These are phyloP conservation scores for Polytrichum formosum DNA, from an alignment of 225 moss, liverwort and hornwort species.

Conservation along the genomic window DNA sequence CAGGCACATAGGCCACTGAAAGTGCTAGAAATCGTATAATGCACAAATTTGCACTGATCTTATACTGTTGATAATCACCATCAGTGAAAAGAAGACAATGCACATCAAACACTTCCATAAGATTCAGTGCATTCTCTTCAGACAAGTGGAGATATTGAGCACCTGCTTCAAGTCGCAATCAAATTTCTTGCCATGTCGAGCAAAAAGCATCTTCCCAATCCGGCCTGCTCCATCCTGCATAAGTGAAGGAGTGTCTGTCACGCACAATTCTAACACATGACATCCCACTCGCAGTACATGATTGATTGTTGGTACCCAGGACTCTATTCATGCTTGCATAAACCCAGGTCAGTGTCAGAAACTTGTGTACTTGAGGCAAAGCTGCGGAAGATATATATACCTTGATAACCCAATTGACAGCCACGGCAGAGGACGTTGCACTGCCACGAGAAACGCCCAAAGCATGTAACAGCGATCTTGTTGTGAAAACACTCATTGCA, in stretches of 20 bases:
- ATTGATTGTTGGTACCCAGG: too few species aligned
- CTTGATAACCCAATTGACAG: constrained; percentile 99
- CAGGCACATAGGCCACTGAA: too few species aligned
- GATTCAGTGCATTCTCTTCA: neutral
- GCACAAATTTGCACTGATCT: too few species aligned
- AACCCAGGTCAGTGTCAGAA: too few species aligned
- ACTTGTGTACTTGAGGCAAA: too few species aligned
- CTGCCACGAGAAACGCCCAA: constrained; percentile 79
- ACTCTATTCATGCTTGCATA: too few species aligned
- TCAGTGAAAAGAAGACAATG: neutral
- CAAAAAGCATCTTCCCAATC: constrained; percentile 96
- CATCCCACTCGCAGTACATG: too few species aligned
- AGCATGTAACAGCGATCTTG: constrained; percentile 82
- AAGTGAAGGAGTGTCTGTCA: too few species aligned
- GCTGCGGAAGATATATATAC: constrained; percentile 18
- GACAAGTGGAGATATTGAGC: constrained; percentile 1
- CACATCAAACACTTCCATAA: neutral
- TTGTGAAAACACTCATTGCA: constrained; percentile 98
- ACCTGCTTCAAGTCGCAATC: constrained; percentile 98
- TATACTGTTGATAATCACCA: neutral
- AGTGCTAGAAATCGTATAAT: too few species aligned
- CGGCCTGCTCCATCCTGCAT: constrained; percentile 96
- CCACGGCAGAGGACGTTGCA: constrained; percentile 89
- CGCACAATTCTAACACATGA: too few species aligned
- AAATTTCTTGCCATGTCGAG: constrained; percentile 99